Conservation (phyloP, 768 basidiomycete genomes). For the Tephrocybe rancida region DNA sequence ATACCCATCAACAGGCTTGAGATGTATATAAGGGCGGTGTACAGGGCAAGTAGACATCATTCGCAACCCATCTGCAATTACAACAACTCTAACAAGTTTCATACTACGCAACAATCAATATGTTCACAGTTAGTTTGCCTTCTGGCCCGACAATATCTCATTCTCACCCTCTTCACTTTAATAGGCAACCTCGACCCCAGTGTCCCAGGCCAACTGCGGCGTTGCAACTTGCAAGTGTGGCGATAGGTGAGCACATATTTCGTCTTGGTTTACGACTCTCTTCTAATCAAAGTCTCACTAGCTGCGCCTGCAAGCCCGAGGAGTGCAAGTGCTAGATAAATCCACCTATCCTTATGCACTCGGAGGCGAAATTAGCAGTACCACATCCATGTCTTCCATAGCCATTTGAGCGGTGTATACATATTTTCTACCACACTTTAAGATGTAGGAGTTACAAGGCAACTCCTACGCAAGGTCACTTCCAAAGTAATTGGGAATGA, state of each 20-base stretch:
- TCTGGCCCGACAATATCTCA: neutral
- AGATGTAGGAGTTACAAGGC: too few species aligned
- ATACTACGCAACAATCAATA: neutral
- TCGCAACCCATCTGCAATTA: neutral
- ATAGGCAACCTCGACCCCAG: constrained; percentile 37
- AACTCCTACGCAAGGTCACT: too few species aligned
- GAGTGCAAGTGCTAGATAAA: constrained; percentile 65
- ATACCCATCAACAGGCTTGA: neutral
- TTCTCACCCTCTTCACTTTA: neutral
- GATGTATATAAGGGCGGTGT: neutral
- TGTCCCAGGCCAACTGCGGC: constrained; percentile 50
- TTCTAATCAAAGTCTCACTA: constrained; percentile 23
- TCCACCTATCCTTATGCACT: too few species aligned
- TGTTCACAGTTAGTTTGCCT: neutral
- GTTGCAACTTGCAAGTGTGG: constrained; percentile 53
- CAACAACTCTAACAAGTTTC: neutral
- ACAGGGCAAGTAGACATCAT: neutral
- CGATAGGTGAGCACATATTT: constrained; percentile 33
- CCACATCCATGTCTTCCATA: too few species aligned
- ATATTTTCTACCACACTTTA: too few species aligned
- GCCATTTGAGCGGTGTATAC: too few species aligned
- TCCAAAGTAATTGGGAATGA: too few species aligned
- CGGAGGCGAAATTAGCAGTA: neutral
- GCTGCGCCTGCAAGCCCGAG: constrained; percentile 61
- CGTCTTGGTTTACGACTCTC: neutral